phyloP scores from a whole-genome alignment of 2,329 filamentous ascomycete species.

The Diplodia intermedia region DNA sequence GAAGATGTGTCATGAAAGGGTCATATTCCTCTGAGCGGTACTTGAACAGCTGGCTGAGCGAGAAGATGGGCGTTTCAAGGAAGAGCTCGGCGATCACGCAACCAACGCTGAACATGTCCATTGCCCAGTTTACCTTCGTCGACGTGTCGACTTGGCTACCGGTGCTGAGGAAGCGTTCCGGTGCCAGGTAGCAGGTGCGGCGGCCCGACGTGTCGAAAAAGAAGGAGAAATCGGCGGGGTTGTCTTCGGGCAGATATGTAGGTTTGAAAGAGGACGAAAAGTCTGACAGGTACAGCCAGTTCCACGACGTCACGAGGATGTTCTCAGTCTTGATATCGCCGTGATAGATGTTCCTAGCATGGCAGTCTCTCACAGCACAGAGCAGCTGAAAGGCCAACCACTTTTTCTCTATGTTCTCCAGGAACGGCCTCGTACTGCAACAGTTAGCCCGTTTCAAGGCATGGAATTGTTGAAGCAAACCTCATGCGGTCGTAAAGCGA shows the following conservation, averaged over 20 bases:
- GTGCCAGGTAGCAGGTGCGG: constrained; percentile 92
- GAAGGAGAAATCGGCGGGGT: constrained; percentile 96
- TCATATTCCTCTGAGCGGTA: constrained; percentile 94
- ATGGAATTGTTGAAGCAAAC: constrained; percentile 42
- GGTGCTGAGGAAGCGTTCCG: constrained; percentile 83
- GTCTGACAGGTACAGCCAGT: constrained; percentile 98
- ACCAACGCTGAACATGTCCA: constrained; percentile 97
- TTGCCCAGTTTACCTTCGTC: constrained; percentile 81
- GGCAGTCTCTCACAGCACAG: constrained; percentile 90
- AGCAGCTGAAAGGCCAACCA: constrained; percentile 97
- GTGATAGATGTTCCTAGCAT: constrained; percentile 87
- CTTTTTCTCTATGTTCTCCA: constrained; percentile 98
- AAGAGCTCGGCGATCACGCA: constrained; percentile 98
- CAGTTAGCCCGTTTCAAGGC: constrained; percentile 38
- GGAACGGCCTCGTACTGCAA: constrained; percentile 87
- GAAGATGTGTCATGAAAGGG: constrained; percentile 78
- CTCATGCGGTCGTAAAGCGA: constrained; percentile 93
- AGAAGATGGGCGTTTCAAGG: constrained; percentile 95
- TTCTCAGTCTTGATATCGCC: constrained; percentile 99
- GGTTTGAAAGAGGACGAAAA: constrained; percentile 97
- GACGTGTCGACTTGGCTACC: constrained; percentile 69
- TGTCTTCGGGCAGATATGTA: constrained; percentile 90
- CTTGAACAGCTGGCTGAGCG: constrained; percentile 92
- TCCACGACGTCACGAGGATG: constrained; percentile 96
- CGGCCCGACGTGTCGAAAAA: constrained; percentile 94